Evolutionary conservation across 169 alveolate genomes (phyloP), one percentile per base, ranked within the genome.

Genomic region (Toxoplasma gondii): DNA sequence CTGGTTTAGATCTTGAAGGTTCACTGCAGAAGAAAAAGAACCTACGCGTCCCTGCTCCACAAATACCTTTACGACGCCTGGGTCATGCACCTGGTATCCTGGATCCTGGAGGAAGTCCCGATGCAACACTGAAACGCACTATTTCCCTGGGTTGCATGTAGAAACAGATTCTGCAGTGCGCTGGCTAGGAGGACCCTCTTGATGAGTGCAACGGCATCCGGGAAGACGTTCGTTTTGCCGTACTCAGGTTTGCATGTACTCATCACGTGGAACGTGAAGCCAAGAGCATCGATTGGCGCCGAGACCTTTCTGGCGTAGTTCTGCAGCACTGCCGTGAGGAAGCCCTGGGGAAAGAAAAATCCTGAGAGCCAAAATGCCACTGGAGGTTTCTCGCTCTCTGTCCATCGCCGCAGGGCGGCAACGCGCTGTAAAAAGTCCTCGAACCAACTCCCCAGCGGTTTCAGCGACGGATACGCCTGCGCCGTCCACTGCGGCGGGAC

Each of bases 251-350:
- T 78, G 86, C 86, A 36, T 36, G 67, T 36, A 9, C 41, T 17
- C 29, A 31, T 41, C 34, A 82, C 90, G 29, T 24, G 24, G 67
- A 38, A 82, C 5, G 19, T 82, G 90, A 82, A 82, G 1, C 90
- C 90, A 16, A 82, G 27, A 31, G 31, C 90, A 95, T 98, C 99
- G 36, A 98, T 98, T 16, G 99, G 98, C 84, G 98, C 97, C 92
- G 93, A 95, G 91, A 96, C 96, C 96, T 97, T 96, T 92, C 99
- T 96, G 69, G 99, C 99, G 93, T 95, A 98, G 95, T 98, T 97
- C 96, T 98, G 98, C 74, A 97, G 95, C 58, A 97, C 97, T 41
- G 99, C 99, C 27, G 99, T 98, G 80, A 98, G 96, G 97, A 98
- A 98, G 44, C 98, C 95, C 91, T 97, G 97, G 39, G 99, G 98